A percentile compares a stretch with the other conserved stretches of the same genome.
These are phyloP conservation scores for Neurospora sublineolata DNA, from an alignment of 495 filamentous ascomycete genomes.

Conservation along the genomic window DNA sequence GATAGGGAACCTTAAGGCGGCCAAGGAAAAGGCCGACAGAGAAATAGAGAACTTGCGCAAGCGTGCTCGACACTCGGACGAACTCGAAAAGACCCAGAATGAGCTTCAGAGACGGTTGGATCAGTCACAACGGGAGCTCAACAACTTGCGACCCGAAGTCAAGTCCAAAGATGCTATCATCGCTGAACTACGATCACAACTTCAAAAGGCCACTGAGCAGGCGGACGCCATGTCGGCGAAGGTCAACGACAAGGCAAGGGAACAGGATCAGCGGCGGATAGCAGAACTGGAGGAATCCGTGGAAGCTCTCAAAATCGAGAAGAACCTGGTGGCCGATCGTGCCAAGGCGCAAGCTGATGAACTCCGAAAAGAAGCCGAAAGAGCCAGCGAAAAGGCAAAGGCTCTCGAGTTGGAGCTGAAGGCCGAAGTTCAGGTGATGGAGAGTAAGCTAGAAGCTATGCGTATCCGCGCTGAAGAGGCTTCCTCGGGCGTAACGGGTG, in stretches of 20 bases:
- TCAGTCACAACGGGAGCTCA: slow-evolving; percentile 58
- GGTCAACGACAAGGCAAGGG: slow-evolving; percentile 52
- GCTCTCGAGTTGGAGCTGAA: slow-evolving; percentile 69
- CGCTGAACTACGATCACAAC: slow-evolving; percentile 54
- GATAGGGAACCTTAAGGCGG: slow-evolving; percentile 46
- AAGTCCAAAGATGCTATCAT: slow-evolving; percentile 56
- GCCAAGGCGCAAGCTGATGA: slow-evolving; percentile 57
- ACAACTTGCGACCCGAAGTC: slow-evolving; percentile 51
- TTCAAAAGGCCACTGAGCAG: slow-evolving; percentile 55
- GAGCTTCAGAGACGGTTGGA: slow-evolving; percentile 55
- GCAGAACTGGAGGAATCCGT: slow-evolving; percentile 64
- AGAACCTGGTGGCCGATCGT: slow-evolving; percentile 58
- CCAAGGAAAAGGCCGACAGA: slow-evolving; percentile 56
- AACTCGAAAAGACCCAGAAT: slow-evolving; percentile 51
- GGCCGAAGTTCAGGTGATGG: slow-evolving; percentile 69
- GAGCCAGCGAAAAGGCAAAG: slow-evolving; percentile 61
- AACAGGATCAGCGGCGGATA: slow-evolving; percentile 54
- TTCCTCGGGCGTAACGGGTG: slow-evolving; percentile 66
- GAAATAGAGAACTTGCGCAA: slow-evolving; percentile 47
- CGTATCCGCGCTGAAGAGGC: slow-evolving; percentile 81
- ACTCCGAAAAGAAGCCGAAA: slow-evolving; percentile 57
- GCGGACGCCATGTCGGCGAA: slow-evolving; percentile 56
- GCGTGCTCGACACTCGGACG: slow-evolving; percentile 51
- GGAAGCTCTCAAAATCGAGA: slow-evolving; percentile 61
- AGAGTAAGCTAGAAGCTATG: slow-evolving; percentile 83